Conservation (phyloP, 768 basidiomycete genomes). For the Podaxis sp. region DNA sequence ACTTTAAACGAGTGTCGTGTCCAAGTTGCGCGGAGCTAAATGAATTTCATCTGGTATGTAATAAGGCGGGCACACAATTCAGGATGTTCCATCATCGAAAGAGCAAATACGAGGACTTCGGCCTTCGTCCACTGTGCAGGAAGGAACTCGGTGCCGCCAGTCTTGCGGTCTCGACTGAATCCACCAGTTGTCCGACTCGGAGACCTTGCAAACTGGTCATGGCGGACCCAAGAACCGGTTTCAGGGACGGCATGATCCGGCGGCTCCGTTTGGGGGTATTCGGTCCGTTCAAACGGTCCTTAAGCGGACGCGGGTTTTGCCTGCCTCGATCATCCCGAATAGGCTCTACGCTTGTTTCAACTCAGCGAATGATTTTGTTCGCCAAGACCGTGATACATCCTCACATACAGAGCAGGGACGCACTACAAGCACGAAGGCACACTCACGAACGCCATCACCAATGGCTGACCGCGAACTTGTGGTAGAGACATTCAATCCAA, state of each 20-base stretch:
- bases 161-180: neutral
- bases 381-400: neutral
- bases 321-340: neutral
- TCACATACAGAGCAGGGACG: neutral
- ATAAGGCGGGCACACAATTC: neutral
- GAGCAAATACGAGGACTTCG: neutral
- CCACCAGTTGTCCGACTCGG: slow-evolving; percentile 6
- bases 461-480: neutral
- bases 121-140: neutral
- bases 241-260: slow-evolving; percentile 9
- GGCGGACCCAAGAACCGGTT: neutral
- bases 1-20: neutral
- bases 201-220: neutral
- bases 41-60: neutral
- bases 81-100: neutral
- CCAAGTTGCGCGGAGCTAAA: neutral
- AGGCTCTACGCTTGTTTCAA: neutral
- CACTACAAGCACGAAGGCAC: neutral
- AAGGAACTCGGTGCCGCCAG: slow-evolving; percentile 1
- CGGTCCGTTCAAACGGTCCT: neutral
- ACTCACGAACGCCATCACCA: neutral
- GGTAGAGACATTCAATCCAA: neutral
- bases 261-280: neutral
- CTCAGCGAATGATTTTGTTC: neutral
- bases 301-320: neutral